Evolutionary conservation across 2,329 filamentous ascomycete genomes (phyloP), one percentile per base, ranked within the genome.

Genomic region (Microdochium paspali): DNA sequence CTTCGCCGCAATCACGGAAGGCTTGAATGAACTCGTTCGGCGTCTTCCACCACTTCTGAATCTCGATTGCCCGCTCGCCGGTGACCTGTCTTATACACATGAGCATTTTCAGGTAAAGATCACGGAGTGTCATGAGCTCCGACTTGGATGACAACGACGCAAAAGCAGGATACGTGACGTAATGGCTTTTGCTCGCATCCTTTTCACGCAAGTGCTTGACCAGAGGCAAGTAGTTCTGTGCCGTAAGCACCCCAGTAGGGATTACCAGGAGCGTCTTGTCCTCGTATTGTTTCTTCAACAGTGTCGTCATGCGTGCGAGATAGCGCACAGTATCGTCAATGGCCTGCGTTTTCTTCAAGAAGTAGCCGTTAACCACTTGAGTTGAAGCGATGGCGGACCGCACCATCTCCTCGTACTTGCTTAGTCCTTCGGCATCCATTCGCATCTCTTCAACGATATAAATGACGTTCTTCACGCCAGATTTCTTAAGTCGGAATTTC

Each of bases 31-130:
- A 79, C 1, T 80, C 79, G 49, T 77, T 71, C 0, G 87, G 87
- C 2, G 87, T 91, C 53, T 74, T 79, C 85, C 87, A 93, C n/a
- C 73, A 68, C 54, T 80, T 82, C 59, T 91, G 87, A 12, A 93
- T 88, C 64, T 88, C 86, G 4, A 90, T 64, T 0, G 87, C 87
- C 56, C 86, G 87, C 55, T 90, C 86, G 3, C 84, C 85, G 1
- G 84, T 87, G 12, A 93, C 71, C 1, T 85, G 85, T 47, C 77
- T 77, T 2, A 79, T 87, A 52, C 84, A 88, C 86, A 93, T 90
- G 44, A 93, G 73, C 86, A 93, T 91, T 64, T 90, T 90, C 24
- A 93, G 67, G 55, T 80, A 91, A 0, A 90, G 64, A 56, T 93
- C 87, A 47, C 85, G 73, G 10, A 91, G 67, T 0, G 85, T 87